These are phyloP conservation scores for Epithemia pelagica DNA, from an alignment of 108 stramenopile genomes.

Conservation along the genomic window DNA sequence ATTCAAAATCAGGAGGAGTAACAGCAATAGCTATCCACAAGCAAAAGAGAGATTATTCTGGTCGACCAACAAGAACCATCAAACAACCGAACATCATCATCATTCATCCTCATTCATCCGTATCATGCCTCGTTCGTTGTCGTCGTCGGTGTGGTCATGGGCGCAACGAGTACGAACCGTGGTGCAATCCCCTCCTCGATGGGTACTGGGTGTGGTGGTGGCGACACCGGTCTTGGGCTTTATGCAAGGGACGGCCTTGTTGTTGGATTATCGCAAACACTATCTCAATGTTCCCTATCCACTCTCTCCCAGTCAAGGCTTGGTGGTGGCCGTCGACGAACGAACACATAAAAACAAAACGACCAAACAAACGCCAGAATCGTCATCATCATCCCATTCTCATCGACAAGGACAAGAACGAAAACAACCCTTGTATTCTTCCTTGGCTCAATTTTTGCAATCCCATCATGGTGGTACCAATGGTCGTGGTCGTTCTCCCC, in stretches of 20 bases:
- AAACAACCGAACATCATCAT: no score
- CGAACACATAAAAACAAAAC: no score
- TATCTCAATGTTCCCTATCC: conserved; percentile 36
- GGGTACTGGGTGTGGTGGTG: not conserved
- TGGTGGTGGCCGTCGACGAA: conserved; percentile 21
- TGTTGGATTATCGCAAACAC: conserved; percentile 23
- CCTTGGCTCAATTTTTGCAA: not conserved
- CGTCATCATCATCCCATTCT: not conserved
- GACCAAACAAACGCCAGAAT: conserved; percentile 4
- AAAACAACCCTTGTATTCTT: not conserved
- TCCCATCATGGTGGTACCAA: not conserved
- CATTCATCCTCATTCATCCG: no score
- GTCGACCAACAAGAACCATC: no score
- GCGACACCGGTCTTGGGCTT: not conserved
- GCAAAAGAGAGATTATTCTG: no score
- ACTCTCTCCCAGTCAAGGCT: conserved; percentile 28
- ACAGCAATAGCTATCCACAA: no score
- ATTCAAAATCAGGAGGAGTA: no score
- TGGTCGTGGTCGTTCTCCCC: no score
- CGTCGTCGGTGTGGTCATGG: no score
- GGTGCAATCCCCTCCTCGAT: not conserved
- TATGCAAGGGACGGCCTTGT: not conserved
- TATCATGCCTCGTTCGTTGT: no score
- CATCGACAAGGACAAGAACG: not conserved
- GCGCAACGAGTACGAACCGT: not conserved